A percentile compares a stretch with the other conserved stretches of the same genome.
These are phyloP conservation scores for Chaetomium strumarium DNA, from an alignment of 2,329 filamentous ascomycete species.

Conservation along the genomic window DNA sequence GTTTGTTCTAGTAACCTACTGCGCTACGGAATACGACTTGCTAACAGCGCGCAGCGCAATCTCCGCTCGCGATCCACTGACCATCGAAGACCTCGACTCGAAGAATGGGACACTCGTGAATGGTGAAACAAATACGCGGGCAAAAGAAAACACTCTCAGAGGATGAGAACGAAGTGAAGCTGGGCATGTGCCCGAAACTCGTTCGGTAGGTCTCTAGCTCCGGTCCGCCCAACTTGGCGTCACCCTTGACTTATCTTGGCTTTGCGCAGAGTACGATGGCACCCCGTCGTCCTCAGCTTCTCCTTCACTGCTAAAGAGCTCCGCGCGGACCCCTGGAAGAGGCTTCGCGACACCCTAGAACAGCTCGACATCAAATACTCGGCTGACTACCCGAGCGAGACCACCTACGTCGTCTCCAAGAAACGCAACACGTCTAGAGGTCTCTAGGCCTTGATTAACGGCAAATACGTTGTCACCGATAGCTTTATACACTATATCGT, in stretches of 20 bases:
- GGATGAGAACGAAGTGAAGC: conserved; percentile 57
- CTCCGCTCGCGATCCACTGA: conserved; percentile 64
- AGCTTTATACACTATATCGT: conserved; percentile 69
- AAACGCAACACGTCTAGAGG: conserved; percentile 88
- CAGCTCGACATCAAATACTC: conserved; percentile 84
- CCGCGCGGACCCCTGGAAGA: conserved; percentile 57
- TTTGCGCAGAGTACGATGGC: conserved; percentile 70
- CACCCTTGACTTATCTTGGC: too few relatives aligned
- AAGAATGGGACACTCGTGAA: conserved; percentile 80
- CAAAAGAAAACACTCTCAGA: conserved; percentile 50
- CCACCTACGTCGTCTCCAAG: conserved; percentile 81
- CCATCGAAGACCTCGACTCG: conserved; percentile 70
- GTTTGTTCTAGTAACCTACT: conserved; percentile 26
- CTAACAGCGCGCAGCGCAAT: conserved; percentile 52
- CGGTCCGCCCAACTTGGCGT: too few relatives aligned
- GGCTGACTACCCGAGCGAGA: conserved; percentile 64
- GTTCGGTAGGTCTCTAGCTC: conserved; percentile 48
- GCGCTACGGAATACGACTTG: too few relatives aligned
- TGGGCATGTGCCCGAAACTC: conserved; percentile 63
- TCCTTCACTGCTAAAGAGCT: conserved; percentile 67
- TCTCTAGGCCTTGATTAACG: conserved; percentile 79
- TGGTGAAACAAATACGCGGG: conserved; percentile 62
- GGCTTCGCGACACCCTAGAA: conserved; percentile 64
- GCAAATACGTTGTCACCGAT: conserved; percentile 67
- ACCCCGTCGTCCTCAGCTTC: conserved; percentile 74